Evolutionary conservation across 2,329 filamentous ascomycete genomes (phyloP), one percentile per base, ranked within the genome.

Genomic region (Thelonectria blattea): DNA sequence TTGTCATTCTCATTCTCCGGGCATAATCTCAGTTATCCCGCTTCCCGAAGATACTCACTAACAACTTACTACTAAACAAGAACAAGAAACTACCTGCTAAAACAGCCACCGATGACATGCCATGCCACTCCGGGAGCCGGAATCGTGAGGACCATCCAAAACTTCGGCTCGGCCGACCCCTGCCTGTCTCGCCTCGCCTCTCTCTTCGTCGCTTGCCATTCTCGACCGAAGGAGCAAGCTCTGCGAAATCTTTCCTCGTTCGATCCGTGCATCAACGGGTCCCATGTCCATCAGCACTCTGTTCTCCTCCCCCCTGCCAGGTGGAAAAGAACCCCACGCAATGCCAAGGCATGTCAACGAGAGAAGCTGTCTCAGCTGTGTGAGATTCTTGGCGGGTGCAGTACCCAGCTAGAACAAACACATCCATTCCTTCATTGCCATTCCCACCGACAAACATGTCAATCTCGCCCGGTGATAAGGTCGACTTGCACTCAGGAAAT

Each of bases 141-240:
- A n/a, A 34, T 14, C 12, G 10, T 5, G 4, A 15, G 10, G 34
- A 2, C 12, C 11, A 37, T 37, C 12, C 1, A 15, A 34, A 37
- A 15, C 34, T 37, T n/a, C 34, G 49, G 34, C 37, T 30, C 30
- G 17, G 18, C 37, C 22, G 24, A 17, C 48, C 5, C 30, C 30
- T 39, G 17, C 17, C n/a, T 20, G 18, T 43, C 27, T 18, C 27
- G 43, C 42, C 22, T 17, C 10, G 2, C n/a, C 41, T 22, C 17
- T 24, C 42, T 24, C 18, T 7, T 20, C 7, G 17, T 10, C 18
- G 14, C 14, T 17, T 20, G 27, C 27, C 51, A 37, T 42, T 30
- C 32, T 53, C 53, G 56, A 66, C 64, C 20, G 58, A 64, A 64
- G 49, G 34, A 65, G 64, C 52, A 67, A 58, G 62, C 62, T 60